Evolutionary conservation across 1,139 yeast genomes (phyloP).

Genomic region (Taphrina populina): DNA sequence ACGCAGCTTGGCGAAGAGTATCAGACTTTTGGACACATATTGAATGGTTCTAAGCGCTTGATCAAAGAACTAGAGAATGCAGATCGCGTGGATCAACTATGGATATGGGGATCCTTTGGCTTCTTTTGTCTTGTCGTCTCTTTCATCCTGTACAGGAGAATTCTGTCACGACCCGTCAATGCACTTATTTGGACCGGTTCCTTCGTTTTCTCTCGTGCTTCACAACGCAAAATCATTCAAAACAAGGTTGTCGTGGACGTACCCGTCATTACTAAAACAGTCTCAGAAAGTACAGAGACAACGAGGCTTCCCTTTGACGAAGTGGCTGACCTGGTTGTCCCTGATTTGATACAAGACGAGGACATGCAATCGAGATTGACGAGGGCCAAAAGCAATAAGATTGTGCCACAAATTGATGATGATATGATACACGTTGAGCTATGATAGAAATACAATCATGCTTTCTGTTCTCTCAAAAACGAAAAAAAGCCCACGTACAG

Average conservation of each 20-base stretch:
- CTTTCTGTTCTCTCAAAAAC: too few species aligned
- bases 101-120: slow-evolving; percentile 59
- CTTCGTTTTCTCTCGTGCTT: slow-evolving; percentile 9
- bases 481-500: too few species aligned
- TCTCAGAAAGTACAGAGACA: neutral
- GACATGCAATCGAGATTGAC: neutral
- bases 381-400: neutral
- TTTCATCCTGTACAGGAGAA: slow-evolving; percentile 22
- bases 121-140: slow-evolving; percentile 43
- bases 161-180: slow-evolving; percentile 28
- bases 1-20: slow-evolving; percentile 54
- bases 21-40: slow-evolving; percentile 55
- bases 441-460: too few species aligned
- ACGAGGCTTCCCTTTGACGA: too few species aligned
- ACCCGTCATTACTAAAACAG: neutral
- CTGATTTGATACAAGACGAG: slow-evolving; percentile 3
- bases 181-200: slow-evolving; percentile 23
- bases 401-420: neutral
- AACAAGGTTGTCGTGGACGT: neutral
- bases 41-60: slow-evolving; percentile 56
- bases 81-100: slow-evolving; percentile 59
- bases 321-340: slow-evolving; percentile 4
- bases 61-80: slow-evolving; percentile 67
- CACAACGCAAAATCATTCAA: neutral
- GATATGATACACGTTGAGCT: slow-evolving; percentile 17